phyloP scores from a whole-genome alignment of 192 early-diverging fungal species.

The Rhizophagus clarus region DNA sequence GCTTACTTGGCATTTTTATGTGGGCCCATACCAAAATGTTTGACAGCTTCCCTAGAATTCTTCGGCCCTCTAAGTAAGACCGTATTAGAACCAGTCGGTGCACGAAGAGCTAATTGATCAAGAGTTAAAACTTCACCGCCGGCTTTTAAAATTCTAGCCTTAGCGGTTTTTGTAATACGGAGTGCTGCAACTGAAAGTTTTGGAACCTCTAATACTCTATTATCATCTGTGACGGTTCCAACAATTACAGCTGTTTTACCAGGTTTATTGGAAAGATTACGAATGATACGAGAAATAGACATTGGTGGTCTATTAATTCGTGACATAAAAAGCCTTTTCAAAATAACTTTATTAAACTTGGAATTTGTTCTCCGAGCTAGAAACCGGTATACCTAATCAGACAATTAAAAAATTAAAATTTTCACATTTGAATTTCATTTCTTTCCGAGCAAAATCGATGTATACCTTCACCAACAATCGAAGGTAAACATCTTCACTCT shows the following conservation, averaged over 20 bases:
- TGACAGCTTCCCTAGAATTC: slow-evolving; percentile 95
- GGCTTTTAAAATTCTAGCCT: slow-evolving; percentile 97
- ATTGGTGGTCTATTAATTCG: slow-evolving; percentile 96
- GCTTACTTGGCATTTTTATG: slow-evolving; percentile 45
- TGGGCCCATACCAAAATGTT: slow-evolving; percentile 90
- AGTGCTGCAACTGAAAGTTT: slow-evolving; percentile 97
- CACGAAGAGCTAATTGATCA: slow-evolving; percentile 98
- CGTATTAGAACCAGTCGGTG: slow-evolving; percentile 95
- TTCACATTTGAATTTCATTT: not conserved
- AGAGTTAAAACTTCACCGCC: slow-evolving; percentile 98
- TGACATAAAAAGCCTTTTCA: slow-evolving; percentile 99
- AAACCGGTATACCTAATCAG: slow-evolving; percentile 90
- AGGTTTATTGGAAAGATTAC: slow-evolving; percentile 70
- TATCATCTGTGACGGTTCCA: slow-evolving; percentile 97
- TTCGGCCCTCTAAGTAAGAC: slow-evolving; percentile 94
- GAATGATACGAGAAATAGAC: slow-evolving; percentile 85
- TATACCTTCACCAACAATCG: slow-evolving; percentile 92
- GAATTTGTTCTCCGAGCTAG: slow-evolving; percentile 98
- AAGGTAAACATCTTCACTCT: slow-evolving; percentile 97
- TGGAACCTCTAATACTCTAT: slow-evolving; percentile 79
- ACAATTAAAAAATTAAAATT: not conserved
- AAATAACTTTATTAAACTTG: slow-evolving; percentile 98
- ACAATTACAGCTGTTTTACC: slow-evolving; percentile 94
- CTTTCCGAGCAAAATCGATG: not conserved
- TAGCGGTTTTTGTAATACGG: slow-evolving; percentile 93